These are phyloP conservation scores for Euphorbia schlechtendalii DNA, from an alignment of 441 rosid species.

Conservation along the genomic window DNA sequence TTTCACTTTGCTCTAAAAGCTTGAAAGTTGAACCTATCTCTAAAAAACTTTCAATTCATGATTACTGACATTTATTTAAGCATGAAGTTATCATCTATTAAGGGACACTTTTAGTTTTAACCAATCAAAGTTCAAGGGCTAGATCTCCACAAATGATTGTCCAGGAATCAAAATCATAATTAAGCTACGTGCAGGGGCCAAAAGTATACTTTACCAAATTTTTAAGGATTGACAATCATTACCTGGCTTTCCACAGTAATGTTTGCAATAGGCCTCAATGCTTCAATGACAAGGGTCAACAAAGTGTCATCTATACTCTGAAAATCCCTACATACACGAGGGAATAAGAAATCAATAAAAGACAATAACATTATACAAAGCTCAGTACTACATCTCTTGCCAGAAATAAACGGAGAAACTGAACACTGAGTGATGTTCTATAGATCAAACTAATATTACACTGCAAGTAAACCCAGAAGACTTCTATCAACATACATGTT, in stretches of 20 bases:
- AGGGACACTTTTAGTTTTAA: background rate
- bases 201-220: background rate
- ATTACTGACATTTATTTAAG: background rate
- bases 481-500: background rate
- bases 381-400: background rate
- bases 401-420: background rate
- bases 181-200: background rate
- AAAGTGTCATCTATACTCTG: constrained; percentile 51
- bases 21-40: background rate
- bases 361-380: background rate
- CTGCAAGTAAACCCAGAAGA: background rate
- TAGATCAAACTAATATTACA: background rate
- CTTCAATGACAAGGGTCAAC: constrained; percentile 63
- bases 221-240: background rate
- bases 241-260: constrained; percentile 96
- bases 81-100: background rate
- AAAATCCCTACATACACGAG: constrained; percentile 62
- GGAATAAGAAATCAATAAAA: constrained; percentile 9
- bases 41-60: background rate
- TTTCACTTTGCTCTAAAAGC: background rate
- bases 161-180: background rate
- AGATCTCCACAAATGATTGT: background rate
- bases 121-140: background rate
- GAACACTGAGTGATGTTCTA: background rate
- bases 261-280: constrained; percentile 65